Conservation (phyloP, 1,139 yeast species). For the Candida sanyaensis region DNA sequence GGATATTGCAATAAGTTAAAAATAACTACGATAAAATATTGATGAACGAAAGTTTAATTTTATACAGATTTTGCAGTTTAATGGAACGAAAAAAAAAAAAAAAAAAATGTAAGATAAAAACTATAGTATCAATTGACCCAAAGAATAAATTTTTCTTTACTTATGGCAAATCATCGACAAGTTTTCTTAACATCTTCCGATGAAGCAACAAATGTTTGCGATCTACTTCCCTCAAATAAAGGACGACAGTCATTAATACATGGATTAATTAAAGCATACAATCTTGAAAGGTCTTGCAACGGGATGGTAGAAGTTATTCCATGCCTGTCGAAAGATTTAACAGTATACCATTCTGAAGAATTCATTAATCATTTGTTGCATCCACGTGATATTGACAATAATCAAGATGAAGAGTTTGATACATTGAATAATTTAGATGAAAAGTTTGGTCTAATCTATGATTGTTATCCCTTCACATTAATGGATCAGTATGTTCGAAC, state of each 20-base stretch:
- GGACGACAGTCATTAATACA: conserved; percentile 51
- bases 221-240: conserved; percentile 52
- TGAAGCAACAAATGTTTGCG: conserved; percentile 29
- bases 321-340: conserved; percentile 27
- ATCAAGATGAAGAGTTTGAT: conserved; percentile 4
- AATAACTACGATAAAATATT: not conserved
- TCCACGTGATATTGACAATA: conserved; percentile 18
- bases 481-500: conserved; percentile 51
- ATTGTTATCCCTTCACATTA: conserved; percentile 64
- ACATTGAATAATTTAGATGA: conserved; percentile 8
- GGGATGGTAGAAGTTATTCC: conserved; percentile 24
- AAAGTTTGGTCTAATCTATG: conserved; percentile 41
- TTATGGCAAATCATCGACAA: conserved; percentile 12
- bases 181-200: conserved; percentile 25
- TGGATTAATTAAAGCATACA: conserved; percentile 44
- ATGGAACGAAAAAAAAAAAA: not conserved
- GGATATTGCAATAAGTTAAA: conserved; percentile 7
- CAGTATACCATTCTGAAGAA: conserved; percentile 38
- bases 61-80: not conserved
- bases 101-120: not conserved
- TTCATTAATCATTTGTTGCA: conserved; percentile 37
- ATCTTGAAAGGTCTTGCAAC: conserved; percentile 27
- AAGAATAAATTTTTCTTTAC: not conserved
- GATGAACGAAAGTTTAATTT: not conserved
- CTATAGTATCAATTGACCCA: no score